These are phyloP conservation scores for button mushroom (Agaricus bisporus) DNA, from an alignment of 768 basidiomycete species.

Conservation along the genomic window DNA sequence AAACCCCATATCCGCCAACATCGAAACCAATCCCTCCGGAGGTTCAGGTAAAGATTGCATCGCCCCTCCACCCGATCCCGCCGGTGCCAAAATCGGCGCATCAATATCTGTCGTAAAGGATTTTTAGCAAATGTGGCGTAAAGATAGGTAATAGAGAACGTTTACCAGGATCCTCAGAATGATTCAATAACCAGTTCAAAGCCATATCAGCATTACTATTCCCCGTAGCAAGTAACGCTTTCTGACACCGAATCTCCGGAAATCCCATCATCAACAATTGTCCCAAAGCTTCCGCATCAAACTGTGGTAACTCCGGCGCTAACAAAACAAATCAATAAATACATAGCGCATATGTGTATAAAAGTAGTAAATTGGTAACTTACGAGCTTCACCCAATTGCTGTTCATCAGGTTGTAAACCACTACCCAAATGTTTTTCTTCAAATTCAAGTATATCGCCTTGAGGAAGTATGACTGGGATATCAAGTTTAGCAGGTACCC, in stretches of 20 bases:
- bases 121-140: no score
- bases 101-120: no score
- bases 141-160: neutral
- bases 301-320: constrained; percentile 45
- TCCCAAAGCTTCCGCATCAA: constrained; percentile 68
- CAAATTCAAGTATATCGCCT: constrained; percentile 53
- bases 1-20: constrained; percentile 93
- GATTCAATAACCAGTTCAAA: constrained; percentile 93
- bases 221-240: constrained; percentile 86
- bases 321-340: constrained; percentile 11
- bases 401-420: constrained; percentile 69
- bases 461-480: constrained; percentile 74
- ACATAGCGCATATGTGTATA: neutral
- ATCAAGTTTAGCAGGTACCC: constrained; percentile 97
- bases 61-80: constrained; percentile 5
- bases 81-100: constrained; percentile 48
- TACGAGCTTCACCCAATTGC: constrained; percentile 54
- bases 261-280: constrained; percentile 91
- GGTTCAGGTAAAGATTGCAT: constrained; percentile 38
- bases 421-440: constrained; percentile 51
- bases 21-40: constrained; percentile 58
- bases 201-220: constrained; percentile 70
- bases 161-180: constrained; percentile 95
- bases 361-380: constrained; percentile 19
- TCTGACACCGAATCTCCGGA: constrained; percentile 78